These are phyloP conservation scores for Cyberlindnera lachancei DNA, from an alignment of 805 yeast species.

Conservation along the genomic window DNA sequence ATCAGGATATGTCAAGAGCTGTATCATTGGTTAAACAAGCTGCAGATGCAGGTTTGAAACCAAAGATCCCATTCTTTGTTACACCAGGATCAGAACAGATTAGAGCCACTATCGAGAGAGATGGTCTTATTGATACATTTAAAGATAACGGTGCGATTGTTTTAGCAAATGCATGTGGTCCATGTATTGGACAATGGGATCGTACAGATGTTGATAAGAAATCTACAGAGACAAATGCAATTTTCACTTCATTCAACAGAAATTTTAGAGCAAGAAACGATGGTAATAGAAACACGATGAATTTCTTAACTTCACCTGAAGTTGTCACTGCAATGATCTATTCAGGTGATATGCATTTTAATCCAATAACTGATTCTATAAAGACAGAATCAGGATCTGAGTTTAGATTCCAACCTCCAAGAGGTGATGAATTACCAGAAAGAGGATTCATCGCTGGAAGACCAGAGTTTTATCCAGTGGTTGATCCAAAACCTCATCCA, in stretches of 20 bases:
- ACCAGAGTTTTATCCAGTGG: constrained; percentile 63
- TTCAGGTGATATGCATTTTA: constrained; percentile 87
- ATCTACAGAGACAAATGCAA: constrained; percentile 69
- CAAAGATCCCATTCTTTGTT: constrained; percentile 87
- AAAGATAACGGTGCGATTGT: constrained; percentile 86
- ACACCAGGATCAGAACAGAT: constrained; percentile 99
- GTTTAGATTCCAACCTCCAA: constrained; percentile 75
- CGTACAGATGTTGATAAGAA: constrained; percentile 68
- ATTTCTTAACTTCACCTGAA: constrained; percentile 97
- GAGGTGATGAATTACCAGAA: constrained; percentile 78
- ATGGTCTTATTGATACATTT: constrained; percentile 78
- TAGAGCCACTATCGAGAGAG: constrained; percentile 94
- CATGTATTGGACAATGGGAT: constrained; percentile 99
- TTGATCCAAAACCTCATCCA: constrained; percentile 57
- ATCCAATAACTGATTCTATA: constrained; percentile 85
- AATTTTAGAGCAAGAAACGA: constrained; percentile 97
- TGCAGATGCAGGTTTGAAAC: constrained; percentile 73
- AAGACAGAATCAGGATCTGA: constrained; percentile 58
- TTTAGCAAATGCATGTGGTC: constrained; percentile 97
- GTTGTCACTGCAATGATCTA: constrained; percentile 95
- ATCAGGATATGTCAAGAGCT: constrained; percentile 97
- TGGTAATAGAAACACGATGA: constrained; percentile 96
- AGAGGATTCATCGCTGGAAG: constrained; percentile 75
- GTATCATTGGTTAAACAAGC: constrained; percentile 89
- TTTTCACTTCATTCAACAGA: constrained; percentile 95